Evolutionary conservation across 192 early-diverging fungal genomes (phyloP).

Genomic region (Coemansia sp.): DNA sequence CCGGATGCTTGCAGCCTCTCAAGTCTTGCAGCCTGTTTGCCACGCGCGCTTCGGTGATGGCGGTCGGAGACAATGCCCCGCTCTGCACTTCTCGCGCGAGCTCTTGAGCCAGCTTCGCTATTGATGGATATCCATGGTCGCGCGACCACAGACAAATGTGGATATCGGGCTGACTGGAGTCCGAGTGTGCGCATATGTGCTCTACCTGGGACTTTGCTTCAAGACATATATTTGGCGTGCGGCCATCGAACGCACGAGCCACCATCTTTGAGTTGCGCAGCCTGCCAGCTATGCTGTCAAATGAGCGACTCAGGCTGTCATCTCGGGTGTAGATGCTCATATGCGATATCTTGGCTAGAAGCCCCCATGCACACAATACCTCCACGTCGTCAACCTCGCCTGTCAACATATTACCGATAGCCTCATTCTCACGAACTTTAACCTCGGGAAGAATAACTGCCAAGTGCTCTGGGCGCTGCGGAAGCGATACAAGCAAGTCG

Average conservation of each 20-base stretch:
- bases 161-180: conserved; percentile 12
- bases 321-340: conserved; percentile 43
- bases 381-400: conserved; percentile 30
- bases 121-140: conserved; percentile 33
- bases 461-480: conserved; percentile 39
- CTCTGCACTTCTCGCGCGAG: conserved; percentile 14
- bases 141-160: conserved; percentile 44
- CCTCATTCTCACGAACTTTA: conserved; percentile 3
- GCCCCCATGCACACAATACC: conserved; percentile 33
- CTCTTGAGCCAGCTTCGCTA: conserved; percentile 18
- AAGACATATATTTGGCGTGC: conserved; percentile 30
- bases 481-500: conserved; percentile 31
- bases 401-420: not conserved
- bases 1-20: conserved; percentile 28
- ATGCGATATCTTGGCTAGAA: conserved; percentile 37
- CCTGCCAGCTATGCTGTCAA: conserved; percentile 27
- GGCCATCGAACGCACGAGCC: conserved; percentile 23
- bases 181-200: conserved; percentile 7
- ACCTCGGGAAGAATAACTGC: conserved; percentile 37
- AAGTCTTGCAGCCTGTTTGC: conserved; percentile 17
- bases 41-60: conserved; percentile 21
- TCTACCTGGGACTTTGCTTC: conserved; percentile 4
- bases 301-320: conserved; percentile 12
- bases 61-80: conserved; percentile 11
- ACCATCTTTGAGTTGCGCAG: conserved; percentile 43